These are phyloP conservation scores for Cadophora sp. DNA, from an alignment of 2,329 filamentous ascomycete species.

Conservation along the genomic window DNA sequence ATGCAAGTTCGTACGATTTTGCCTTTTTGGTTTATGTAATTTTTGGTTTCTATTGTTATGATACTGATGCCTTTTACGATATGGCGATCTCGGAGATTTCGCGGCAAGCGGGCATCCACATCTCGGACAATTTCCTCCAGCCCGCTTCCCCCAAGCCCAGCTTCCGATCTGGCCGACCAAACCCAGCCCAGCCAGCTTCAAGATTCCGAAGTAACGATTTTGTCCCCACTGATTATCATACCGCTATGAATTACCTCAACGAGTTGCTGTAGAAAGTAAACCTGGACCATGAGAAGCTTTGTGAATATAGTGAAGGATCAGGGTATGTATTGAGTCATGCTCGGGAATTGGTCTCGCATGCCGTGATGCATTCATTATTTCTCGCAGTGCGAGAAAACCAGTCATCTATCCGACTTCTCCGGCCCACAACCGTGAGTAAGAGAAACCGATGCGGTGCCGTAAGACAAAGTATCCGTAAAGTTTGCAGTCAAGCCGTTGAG, in stretches of 20 bases:
- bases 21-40: not conserved
- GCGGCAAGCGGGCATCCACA: not conserved
- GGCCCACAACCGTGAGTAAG: not conserved
- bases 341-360: not conserved
- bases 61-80: not conserved
- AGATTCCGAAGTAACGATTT: not conserved
- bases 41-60: not conserved
- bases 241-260: not conserved
- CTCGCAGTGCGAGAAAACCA: not conserved
- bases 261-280: not conserved
- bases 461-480: not conserved
- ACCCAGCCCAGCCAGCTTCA: not conserved
- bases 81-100: slow-evolving; percentile 14
- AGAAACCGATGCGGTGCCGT: not conserved
- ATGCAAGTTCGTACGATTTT: not conserved
- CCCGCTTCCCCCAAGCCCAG: not conserved
- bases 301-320: not conserved
- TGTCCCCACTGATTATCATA: not conserved
- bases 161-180: not conserved
- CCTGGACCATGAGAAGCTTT: not conserved
- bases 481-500: not conserved
- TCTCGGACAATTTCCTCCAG: not conserved
- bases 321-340: not conserved
- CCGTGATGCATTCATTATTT: not conserved
- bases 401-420: not conserved